Evolutionary conservation across 75 land plant genomes (phyloP), one percentile per base, ranked within the genome.

Genomic region (Pinus taeda): DNA sequence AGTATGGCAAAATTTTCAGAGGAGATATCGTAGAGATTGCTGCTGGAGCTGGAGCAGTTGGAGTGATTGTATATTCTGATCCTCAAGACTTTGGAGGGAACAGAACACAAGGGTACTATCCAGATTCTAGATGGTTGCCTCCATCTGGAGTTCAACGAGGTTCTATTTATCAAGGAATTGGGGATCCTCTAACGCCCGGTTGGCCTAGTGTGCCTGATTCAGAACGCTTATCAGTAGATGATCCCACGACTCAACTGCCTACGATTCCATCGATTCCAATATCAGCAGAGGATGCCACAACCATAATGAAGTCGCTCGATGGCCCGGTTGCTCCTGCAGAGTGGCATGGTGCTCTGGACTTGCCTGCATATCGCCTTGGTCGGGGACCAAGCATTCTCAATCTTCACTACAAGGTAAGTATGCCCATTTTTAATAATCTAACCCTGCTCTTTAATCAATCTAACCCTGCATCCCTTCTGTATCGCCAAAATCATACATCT

Each of bases 181-280:
- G 98, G 17, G 95, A 95, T 62, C 98, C 98, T 14, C 74, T 83
- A 11, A 92, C 90, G 22, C 98, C 98, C 0, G 98, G 98, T 1
- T 95, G 98, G 98, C 79, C 93, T 6, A 88, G 95, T 64, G 59
- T 59, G 5, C 75, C 45, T 39, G 56, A 78, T 22, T 59, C 65
- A 58, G 91, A 92, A 72, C 80, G 90, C 73, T 24, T 85, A 13
- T 72, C 78, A 2, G 24, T 56, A 21, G 82, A 74, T 29, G 92
- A 93, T 53, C 78, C 86, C 26, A 84, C 13, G 67, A 88, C 85
- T 57, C 59, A 57, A 57, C 21, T 92, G 74, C 89, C 93, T 26
- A 30, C 21, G 37, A 95, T 95, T 57, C 95, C 95, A 6, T 88
- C 98, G 36, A 62, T 95, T 77, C 95, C 98, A 11, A 83, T 95